Evolutionary conservation across 2,329 filamentous ascomycete genomes (phyloP), one percentile per base, ranked within the genome.

Genomic region (Diaporthe vexans): DNA sequence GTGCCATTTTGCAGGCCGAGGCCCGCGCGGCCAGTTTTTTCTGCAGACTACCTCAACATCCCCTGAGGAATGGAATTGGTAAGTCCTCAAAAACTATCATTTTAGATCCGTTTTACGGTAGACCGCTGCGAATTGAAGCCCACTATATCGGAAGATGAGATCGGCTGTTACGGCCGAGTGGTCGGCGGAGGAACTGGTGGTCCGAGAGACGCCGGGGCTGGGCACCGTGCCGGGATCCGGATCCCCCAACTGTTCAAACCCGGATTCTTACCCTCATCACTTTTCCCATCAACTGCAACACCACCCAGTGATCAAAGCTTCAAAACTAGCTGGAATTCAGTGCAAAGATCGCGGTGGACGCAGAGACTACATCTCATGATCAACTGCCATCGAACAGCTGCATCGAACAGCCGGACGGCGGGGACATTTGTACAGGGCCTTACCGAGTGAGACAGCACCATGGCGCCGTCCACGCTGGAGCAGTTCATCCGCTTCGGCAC

Each of bases 401-500:
- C 48, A 13, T 51, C 10, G n/a, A 9, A 26, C 63, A 21, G 48
- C n/a, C 13, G 21, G 17, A 54, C 21, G 33, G n/a, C n/a, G 15
- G 21, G 48, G 26, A 40, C 29, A 54, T 33, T 35, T 48, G n/a
- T 52, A 48, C 33, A 13, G 33, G 48, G 63, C 1, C 37, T 54
- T 11, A 17, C 33, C 6, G 33, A 54, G 33, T 37, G 17, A 40
- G 48, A 52, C 24, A 17, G 40, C 43, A 51, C 57, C 35, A 52
- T 59, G 57, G 43, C 54, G 40, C 48, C 74, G 69, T 33, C 75
- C 21, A 80, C 76, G 15, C 79, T 84, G 35, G 81, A 85, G 35
- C 82, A 83, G 46, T 81, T 85, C 75, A 79, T 84, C 72, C 79
- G 77, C 54, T 85, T 85, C 72, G 80, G 80, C n/a, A 81, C 80